Conservation (phyloP, 2,329 filamentous ascomycete species). For the Penicillium sp. region DNA sequence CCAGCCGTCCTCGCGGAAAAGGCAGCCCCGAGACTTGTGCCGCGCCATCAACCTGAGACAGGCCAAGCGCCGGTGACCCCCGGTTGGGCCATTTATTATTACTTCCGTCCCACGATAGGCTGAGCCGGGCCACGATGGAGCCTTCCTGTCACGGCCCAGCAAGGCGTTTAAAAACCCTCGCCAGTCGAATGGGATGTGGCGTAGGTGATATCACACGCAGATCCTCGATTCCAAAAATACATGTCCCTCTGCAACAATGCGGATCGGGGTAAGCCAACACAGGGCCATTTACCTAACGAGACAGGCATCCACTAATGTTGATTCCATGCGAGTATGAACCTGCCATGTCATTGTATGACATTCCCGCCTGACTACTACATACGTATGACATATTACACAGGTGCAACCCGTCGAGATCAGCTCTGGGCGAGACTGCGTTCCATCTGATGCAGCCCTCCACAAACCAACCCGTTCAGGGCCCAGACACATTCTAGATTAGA, state of each 20-base stretch:
- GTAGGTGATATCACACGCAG: constrained; percentile 2
- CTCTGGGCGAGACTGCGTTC: not conserved
- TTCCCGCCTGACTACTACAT: not conserved
- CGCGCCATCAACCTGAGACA: not conserved
- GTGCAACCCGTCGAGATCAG: not conserved
- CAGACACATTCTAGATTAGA: not conserved
- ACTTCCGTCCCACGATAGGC: not conserved
- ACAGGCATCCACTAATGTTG: not conserved
- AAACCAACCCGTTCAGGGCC: not conserved
- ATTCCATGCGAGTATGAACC: not conserved
- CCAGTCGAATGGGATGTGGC: constrained; percentile 3
- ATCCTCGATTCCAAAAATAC: not conserved
- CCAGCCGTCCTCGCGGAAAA: not conserved
- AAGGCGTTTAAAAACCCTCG: not conserved
- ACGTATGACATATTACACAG: not conserved
- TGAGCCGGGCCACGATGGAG: not conserved
- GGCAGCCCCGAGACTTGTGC: not conserved
- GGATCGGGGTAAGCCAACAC: not conserved
- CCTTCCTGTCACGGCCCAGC: not conserved
- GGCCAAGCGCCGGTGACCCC: not conserved
- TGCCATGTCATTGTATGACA: not conserved
- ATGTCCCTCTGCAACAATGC: not conserved
- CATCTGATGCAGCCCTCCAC: not conserved
- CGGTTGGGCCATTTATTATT: not conserved
- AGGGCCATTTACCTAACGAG: not conserved